A percentile compares a stretch with the other conserved stretches of the same genome.
Conservation (phyloP, 225 moss, liverwort and hornwort species). For the Sphagnum tenellum region DNA sequence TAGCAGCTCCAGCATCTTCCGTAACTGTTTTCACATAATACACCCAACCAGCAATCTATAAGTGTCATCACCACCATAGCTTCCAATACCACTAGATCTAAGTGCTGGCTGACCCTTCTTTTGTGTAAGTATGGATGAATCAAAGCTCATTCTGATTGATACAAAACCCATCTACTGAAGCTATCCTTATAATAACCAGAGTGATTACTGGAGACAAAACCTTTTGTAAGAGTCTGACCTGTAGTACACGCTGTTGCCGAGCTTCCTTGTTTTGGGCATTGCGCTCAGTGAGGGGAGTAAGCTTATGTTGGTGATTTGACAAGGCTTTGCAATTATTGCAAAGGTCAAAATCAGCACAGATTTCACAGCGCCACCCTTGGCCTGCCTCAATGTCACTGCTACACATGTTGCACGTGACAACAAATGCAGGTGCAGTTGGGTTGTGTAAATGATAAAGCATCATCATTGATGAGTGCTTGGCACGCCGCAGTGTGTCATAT, state of each 20-base stretch:
- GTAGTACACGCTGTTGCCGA: slow-evolving; percentile 87
- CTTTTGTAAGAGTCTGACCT: slow-evolving; percentile 28
- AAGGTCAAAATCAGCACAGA: slow-evolving; percentile 96
- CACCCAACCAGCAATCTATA: slow-evolving; percentile 11
- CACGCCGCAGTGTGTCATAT: slow-evolving; percentile 90
- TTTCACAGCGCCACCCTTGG: slow-evolving; percentile 97
- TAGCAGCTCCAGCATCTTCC: slow-evolving; percentile 94
- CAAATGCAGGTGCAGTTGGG: slow-evolving; percentile 98
- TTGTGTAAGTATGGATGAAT: too few species aligned
- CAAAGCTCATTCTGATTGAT: too few species aligned
- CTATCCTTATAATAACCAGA: too few species aligned
- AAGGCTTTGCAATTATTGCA: slow-evolving; percentile 84
- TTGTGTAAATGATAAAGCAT: slow-evolving; percentile 97
- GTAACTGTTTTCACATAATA: slow-evolving; percentile 45
- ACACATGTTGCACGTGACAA: slow-evolving; percentile 85
- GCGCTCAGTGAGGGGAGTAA: slow-evolving; percentile 73
- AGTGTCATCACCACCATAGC: background rate
- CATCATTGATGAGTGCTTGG: slow-evolving; percentile 99
- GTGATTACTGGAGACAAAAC: too few species aligned
- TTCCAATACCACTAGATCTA: background rate
- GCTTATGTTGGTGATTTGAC: slow-evolving; percentile 80
- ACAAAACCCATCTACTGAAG: too few species aligned
- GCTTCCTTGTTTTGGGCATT: slow-evolving; percentile 98
- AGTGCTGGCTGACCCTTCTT: too few species aligned
- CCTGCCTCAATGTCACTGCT: slow-evolving; percentile 90